Evolutionary conservation across 345 rosid genomes (phyloP), one percentile per base, ranked within the genome.

Genomic region (Salix viminalis): DNA sequence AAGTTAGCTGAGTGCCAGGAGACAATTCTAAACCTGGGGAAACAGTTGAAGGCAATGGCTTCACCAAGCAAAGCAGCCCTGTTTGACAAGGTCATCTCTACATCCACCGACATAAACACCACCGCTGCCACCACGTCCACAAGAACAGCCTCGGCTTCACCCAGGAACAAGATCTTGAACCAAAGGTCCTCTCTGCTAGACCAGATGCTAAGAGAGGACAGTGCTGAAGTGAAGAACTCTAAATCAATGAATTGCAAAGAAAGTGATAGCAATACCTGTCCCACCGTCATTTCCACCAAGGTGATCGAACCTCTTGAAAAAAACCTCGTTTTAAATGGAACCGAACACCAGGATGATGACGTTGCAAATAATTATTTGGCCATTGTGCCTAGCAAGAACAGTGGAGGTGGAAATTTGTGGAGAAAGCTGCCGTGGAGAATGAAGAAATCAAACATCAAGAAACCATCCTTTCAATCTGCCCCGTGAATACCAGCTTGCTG

Each of bases 1-100:
- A 96, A 91, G 86, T 82, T 96, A 77, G 98, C 97, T 0, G 97
- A 96, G 83, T 96, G 97, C 84, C 98, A 93, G 82, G 96, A 91
- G 79, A 91, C 97, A 16, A 93, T 96, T 66, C 79, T 90, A 67
- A 90, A 91, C 84, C 79, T 96, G 5, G 98, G 98, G 72, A 96
- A 96, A 83, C 99, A 96, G 84, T 83, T 93, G 67, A 91, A 89
- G 81, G 94, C 91, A 71, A 80, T 96, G 86, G 88, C 96, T 74
- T 54, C 90, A 75, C 86, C 94, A 9, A 87, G 81, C 56, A 92
- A 91, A 76, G 86, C 89, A 65, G 73, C 82, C 78, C 82, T 89
- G 67, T 83, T 91, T 23, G 91, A 91, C 50, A 87, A 87, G 77
- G 84, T 86, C 77, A 73, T 81, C 28, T 54, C 86, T 76, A 80